phyloP scores from a whole-genome alignment of 228 moss, liverwort and hornwort species.

The Sphagnum magellanicum region DNA sequence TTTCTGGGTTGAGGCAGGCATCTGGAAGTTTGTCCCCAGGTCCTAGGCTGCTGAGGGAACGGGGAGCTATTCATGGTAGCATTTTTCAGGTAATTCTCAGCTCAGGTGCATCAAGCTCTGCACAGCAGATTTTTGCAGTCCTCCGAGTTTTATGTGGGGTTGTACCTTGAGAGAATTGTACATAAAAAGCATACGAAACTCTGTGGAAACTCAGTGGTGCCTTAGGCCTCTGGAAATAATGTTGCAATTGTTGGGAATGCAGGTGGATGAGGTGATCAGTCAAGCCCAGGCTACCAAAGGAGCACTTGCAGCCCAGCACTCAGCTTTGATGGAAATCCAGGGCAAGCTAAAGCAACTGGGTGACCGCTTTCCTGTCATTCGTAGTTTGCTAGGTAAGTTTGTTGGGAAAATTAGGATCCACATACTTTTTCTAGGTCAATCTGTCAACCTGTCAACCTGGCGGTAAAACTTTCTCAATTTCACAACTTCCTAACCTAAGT shows the following conservation, averaged over 20 bases:
- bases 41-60: conserved; percentile 89
- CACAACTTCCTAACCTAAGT: neutral
- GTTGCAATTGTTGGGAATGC: neutral
- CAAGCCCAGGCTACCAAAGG: conserved; percentile 53
- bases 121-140: too few relatives aligned
- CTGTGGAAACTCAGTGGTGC: too few relatives aligned
- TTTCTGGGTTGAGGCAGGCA: conserved; percentile 38
- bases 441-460: too few relatives aligned
- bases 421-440: too few relatives aligned
- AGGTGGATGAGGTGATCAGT: conserved; percentile 56
- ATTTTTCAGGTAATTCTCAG: conserved; percentile 50
- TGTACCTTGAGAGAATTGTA: too few relatives aligned
- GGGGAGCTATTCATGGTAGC: conserved; percentile 88
- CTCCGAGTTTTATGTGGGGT: too few relatives aligned
- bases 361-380: conserved; percentile 52
- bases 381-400: conserved; percentile 33
- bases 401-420: neutral
- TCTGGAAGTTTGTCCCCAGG: conserved; percentile 94
- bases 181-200: too few relatives aligned
- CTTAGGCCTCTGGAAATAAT: too few relatives aligned
- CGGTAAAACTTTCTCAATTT: neutral
- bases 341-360: conserved; percentile 53
- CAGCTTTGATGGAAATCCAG: conserved; percentile 38
- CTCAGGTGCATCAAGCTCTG: neutral
- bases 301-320: conserved; percentile 31